Conservation (phyloP, 1,139 yeast genomes). For the Yamadazyma membranifaciens region DNA sequence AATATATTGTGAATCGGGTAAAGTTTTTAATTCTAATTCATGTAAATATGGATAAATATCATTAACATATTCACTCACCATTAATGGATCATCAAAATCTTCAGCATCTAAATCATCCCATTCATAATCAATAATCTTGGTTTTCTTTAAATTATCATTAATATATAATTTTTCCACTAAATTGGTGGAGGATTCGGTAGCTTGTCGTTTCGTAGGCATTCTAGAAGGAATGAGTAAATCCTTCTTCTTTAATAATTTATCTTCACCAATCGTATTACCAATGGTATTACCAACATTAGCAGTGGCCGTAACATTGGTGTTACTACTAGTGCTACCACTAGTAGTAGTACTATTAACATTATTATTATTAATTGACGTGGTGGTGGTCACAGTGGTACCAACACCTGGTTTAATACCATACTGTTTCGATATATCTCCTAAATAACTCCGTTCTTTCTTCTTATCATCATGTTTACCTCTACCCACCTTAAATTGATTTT, state of each 20-base stretch:
- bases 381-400: slow-evolving; percentile 12
- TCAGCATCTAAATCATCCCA: slow-evolving; percentile 95
- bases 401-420: slow-evolving; percentile 21
- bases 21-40: slow-evolving; percentile 68
- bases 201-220: slow-evolving; percentile 55
- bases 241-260: slow-evolving; percentile 14
- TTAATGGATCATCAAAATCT: slow-evolving; percentile 86
- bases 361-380: slow-evolving; percentile 18
- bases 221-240: slow-evolving; percentile 34
- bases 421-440: slow-evolving; percentile 45
- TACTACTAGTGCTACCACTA: too few relatives aligned
- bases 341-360: too few relatives aligned
- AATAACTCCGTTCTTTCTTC: slow-evolving; percentile 24
- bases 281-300: background rate
- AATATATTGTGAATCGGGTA: slow-evolving; percentile 77
- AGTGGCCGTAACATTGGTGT: background rate
- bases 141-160: slow-evolving; percentile 26
- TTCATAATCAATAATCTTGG: slow-evolving; percentile 47
- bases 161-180: slow-evolving; percentile 43
- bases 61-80: slow-evolving; percentile 91
- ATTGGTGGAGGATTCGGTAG: slow-evolving; percentile 53
- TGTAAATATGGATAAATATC: slow-evolving; percentile 83
- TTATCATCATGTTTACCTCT: slow-evolving; percentile 23
- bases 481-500: slow-evolving; percentile 40
- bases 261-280: background rate